These are phyloP conservation scores for Fistulifera solaris DNA, from an alignment of 108 stramenopile species.

Conservation along the genomic window DNA sequence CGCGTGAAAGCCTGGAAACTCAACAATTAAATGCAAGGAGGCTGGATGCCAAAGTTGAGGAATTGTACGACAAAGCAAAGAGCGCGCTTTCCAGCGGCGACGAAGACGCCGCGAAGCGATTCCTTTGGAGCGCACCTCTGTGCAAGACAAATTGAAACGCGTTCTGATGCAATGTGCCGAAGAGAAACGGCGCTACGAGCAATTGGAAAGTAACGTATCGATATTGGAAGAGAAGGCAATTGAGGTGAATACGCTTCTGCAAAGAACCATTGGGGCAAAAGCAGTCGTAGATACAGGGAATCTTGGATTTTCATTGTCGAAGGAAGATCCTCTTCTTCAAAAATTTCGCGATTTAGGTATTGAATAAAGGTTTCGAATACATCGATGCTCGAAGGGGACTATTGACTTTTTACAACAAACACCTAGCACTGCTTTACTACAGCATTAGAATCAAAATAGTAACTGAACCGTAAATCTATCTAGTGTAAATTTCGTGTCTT, in stretches of 20 bases:
- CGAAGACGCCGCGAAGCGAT: slow-evolving; percentile 41
- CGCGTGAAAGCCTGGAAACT: slow-evolving; percentile 52
- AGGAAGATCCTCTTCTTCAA: slow-evolving; percentile 64
- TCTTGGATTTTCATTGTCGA: slow-evolving; percentile 33
- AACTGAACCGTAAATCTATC: too few species aligned
- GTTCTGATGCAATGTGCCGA: slow-evolving; percentile 43
- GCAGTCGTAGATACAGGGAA: slow-evolving; percentile 6
- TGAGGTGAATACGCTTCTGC: slow-evolving; percentile 59
- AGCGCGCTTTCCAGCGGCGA: slow-evolving; percentile 28
- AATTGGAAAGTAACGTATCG: slow-evolving; percentile 60
- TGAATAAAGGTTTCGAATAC: slow-evolving; percentile 18
- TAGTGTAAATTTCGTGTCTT: too few species aligned
- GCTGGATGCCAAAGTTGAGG: slow-evolving; percentile 41
- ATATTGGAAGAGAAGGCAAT: slow-evolving; percentile 58
- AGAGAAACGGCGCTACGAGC: slow-evolving; percentile 43
- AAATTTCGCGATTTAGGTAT: slow-evolving; percentile 77
- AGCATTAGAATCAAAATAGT: too few species aligned
- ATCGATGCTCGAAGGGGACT: too few species aligned
- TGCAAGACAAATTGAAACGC: slow-evolving; percentile 59
- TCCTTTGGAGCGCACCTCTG: slow-evolving; percentile 41
- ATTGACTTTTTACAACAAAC: too few species aligned
- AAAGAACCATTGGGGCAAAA: slow-evolving; percentile 61
- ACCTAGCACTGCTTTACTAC: too few species aligned
- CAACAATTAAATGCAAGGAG: slow-evolving; percentile 52
- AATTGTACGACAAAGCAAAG: slow-evolving; percentile 61